Percentiles rank a stretch among this genome's conserved stretches.
Conservation (phyloP, 2,329 filamentous ascomycete species). For the Cordyceps cateniannulata region DNA sequence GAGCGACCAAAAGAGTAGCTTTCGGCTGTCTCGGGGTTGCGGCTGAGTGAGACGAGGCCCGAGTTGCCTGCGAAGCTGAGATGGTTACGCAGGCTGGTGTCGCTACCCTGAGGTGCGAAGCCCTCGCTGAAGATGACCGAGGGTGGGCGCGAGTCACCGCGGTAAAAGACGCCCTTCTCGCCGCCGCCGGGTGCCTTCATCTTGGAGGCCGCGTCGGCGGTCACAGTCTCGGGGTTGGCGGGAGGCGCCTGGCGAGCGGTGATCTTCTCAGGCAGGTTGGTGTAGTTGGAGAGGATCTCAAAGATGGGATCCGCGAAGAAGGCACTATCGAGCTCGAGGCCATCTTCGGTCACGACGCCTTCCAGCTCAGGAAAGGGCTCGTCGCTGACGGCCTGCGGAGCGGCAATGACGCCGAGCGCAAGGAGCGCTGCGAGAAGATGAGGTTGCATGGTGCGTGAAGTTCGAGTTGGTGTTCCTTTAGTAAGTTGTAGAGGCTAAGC, state of each 20-base stretch:
- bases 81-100: conserved; percentile 8
- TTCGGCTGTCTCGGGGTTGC: neutral
- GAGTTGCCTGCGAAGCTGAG: conserved; percentile 8
- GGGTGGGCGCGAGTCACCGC: conserved; percentile 12
- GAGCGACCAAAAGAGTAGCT: conserved; percentile 9
- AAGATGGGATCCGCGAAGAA: neutral
- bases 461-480: neutral
- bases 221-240: neutral
- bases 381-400: neutral
- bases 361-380: neutral
- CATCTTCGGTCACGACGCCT: neutral
- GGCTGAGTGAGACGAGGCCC: conserved; percentile 6
- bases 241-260: neutral
- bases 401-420: neutral
- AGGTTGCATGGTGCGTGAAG: neutral
- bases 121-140: conserved; percentile 8
- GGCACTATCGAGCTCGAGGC: neutral
- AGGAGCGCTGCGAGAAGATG: neutral
- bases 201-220: neutral
- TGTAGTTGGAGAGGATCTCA: neutral
- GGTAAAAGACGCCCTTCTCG: conserved; percentile 9
- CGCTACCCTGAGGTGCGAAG: conserved; percentile 3
- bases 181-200: conserved; percentile 5
- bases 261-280: neutral
- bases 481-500: neutral